These are phyloP conservation scores for Fonsecaea pugnacius DNA, from an alignment of 2,329 filamentous ascomycete genomes.

Conservation along the genomic window DNA sequence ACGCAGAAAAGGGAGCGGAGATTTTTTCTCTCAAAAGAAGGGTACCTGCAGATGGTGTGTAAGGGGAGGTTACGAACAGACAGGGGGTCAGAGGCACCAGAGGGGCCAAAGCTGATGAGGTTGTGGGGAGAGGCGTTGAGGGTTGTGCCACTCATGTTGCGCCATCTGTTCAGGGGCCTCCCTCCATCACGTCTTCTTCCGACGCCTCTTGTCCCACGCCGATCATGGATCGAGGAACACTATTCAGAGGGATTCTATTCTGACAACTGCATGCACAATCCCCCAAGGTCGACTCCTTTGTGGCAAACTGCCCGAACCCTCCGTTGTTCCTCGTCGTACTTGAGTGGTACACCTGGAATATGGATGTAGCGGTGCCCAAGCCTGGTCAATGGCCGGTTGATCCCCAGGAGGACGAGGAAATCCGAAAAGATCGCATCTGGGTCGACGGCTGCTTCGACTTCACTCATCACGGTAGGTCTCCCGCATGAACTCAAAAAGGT, in stretches of 20 bases:
- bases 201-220: neutral
- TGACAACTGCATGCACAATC: slow-evolving; percentile 1
- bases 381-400: slow-evolving; percentile 67
- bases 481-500: slow-evolving; percentile 21
- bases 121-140: slow-evolving; percentile 9
- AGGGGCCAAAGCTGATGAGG: neutral
- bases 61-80: slow-evolving; percentile 11
- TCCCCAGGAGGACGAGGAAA: slow-evolving; percentile 62
- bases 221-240: neutral
- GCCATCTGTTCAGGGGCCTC: slow-evolving; percentile 26
- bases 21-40: neutral
- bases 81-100: slow-evolving; percentile 4
- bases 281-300: neutral
- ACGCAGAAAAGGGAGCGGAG: slow-evolving; percentile 24
- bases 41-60: slow-evolving; percentile 27
- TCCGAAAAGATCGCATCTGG: slow-evolving; percentile 80
- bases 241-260: neutral
- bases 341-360: neutral
- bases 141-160: slow-evolving; percentile 13
- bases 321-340: neutral
- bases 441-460: slow-evolving; percentile 99
- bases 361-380: slow-evolving; percentile 49
- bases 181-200: slow-evolving; percentile 11
- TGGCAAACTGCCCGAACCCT: neutral
- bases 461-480: slow-evolving; percentile 80